Conservation (phyloP, 169 alveolate genomes). For the Cryptosporidium viatorum region DNA sequence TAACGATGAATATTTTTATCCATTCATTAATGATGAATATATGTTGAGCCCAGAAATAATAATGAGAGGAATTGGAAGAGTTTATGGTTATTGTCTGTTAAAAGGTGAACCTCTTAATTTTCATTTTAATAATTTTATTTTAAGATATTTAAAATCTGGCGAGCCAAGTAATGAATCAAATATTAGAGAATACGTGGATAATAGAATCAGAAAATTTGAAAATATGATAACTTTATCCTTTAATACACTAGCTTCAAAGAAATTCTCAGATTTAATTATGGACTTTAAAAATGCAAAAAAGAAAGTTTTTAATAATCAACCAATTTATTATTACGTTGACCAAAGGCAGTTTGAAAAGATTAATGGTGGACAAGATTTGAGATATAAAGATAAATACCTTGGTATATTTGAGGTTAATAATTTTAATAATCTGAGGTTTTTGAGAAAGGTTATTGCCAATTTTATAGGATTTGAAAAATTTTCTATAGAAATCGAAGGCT, state of each 20-base stretch:
- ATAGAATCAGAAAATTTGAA: slow-evolving; percentile 1
- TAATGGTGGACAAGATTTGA: not conserved
- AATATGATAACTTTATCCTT: slow-evolving; percentile 11
- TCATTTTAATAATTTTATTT: slow-evolving; percentile 18
- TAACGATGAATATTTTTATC: not conserved
- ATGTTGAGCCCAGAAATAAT: slow-evolving; percentile 24
- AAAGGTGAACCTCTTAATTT: slow-evolving; percentile 54
- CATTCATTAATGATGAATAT: not conserved
- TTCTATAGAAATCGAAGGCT: slow-evolving; percentile 11
- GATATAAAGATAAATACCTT: not conserved
- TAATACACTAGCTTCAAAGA: not conserved
- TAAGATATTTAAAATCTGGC: slow-evolving; percentile 25
- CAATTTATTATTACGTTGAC: slow-evolving; percentile 34
- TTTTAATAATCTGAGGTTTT: slow-evolving; percentile 26
- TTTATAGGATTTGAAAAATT: not conserved
- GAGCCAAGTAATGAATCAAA: slow-evolving; percentile 1
- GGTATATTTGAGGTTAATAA: slow-evolving; percentile 2
- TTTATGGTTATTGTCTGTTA: slow-evolving; percentile 58
- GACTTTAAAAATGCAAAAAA: slow-evolving; percentile 47
- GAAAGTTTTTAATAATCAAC: not conserved
- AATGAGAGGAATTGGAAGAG: slow-evolving; percentile 48
- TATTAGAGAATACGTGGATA: slow-evolving; percentile 11
- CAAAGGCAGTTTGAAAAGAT: not conserved
- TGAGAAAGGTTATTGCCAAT: slow-evolving; percentile 4
- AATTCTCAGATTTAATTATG: not conserved